Base-by-base conservation (phyloP, 2,329 filamentous ascomycete species). In the Cladophialophora bantiana region DNA sequence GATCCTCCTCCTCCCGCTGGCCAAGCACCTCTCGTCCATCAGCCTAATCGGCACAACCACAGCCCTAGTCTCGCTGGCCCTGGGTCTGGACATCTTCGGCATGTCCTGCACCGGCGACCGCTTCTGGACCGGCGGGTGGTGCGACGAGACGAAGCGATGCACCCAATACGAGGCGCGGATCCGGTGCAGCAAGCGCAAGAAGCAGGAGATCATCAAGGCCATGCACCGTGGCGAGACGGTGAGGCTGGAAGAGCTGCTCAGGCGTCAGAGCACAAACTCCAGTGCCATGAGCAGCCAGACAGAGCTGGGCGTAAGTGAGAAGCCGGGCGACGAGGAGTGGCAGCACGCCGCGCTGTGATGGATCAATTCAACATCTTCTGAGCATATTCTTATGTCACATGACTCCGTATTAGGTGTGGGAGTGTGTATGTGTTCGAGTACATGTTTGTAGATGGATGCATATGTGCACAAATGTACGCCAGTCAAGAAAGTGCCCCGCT, bases 91-190 rank as follows among this genome's bases (percentile, higher is more conserved):
- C 58, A 61, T 61, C 58, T 61, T 53, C 58, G 58, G 58, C 45
- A 53, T 61, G 58, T 52, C 42, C 42, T 31, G 42, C 42, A n/a
- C 32, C 7, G 58, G 45, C 45, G 58, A 61, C 45, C 58, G 58
- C 45, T 61, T 61, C 45, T 61, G 58, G 58, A 61, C 58, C 1
- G 45, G 58, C 45, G 58, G 58, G n/a, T 61, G 58, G 58, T 61
- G 58, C 45, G 58, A 61, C 18, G 58, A 61, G 10, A 40, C 42
- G 15, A 61, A 61, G 18, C 38, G 18, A 20, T n/a, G 32, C n/a
- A 61, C 58, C 9, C 58, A 53, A 1, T 61, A 61, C 45, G 58
- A 61, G 58, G 58, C 58, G 15, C 58, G 58, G 31, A 40, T 61
- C 18, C 42, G 45, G 7, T 53, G 58, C 34, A 52, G 42, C 58